phyloP scores from a whole-genome alignment of 108 stramenopile species.

The Hondaea fermentalgiana region DNA sequence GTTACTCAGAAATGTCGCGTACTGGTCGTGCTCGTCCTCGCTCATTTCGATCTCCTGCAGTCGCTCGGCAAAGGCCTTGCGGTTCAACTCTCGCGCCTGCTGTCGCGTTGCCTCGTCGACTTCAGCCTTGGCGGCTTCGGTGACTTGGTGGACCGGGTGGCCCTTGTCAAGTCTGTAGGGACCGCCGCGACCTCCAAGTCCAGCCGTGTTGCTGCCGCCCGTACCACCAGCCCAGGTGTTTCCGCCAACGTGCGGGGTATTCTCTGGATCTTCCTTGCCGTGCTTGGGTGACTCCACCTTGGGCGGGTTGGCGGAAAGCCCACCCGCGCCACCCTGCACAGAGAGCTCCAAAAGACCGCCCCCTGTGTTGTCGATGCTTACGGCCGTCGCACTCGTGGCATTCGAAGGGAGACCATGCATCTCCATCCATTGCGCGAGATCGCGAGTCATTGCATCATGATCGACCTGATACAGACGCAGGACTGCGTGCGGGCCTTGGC shows the following conservation, averaged over 20 bases:
- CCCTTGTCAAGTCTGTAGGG: conserved; percentile 76
- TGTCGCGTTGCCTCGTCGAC: conserved; percentile 59
- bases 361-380: background rate
- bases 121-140: conserved; percentile 68
- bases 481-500: background rate
- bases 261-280: conserved; percentile 28
- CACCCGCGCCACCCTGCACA: background rate
- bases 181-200: conserved; percentile 79
- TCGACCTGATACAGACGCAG: background rate
- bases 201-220: conserved; percentile 81
- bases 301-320: background rate
- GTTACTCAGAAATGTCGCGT: conserved; percentile 45
- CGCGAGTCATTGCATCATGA: background rate
- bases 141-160: conserved; percentile 72
- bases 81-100: conserved; percentile 58
- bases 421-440: background rate
- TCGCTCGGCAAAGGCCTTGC: conserved; percentile 56
- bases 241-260: conserved; percentile 53
- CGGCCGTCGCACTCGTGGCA: background rate
- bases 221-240: conserved; percentile 80
- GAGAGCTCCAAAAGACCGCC: background rate
- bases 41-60: conserved; percentile 69
- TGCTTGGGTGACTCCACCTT: conserved; percentile 25
- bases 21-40: conserved; percentile 60
- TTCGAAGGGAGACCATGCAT: background rate